Evolutionary conservation across 1,139 yeast species (phyloP).

Genomic region (Pichia sp.): DNA sequence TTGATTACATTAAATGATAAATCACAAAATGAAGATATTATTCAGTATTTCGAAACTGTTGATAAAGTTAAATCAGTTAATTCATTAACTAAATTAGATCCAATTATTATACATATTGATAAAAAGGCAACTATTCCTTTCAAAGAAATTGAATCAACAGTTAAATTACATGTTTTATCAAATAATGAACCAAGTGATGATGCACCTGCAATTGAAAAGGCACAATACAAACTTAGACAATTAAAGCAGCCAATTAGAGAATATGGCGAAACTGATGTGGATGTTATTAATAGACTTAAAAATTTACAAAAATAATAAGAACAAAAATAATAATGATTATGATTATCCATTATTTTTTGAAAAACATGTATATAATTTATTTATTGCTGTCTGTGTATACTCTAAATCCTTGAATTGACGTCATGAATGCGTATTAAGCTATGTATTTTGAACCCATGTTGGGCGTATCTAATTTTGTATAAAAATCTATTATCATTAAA

Average conservation of each 20-base stretch:
- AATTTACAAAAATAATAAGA: constrained; percentile 23
- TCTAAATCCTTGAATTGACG: constrained; percentile 20
- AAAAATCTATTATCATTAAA: constrained; percentile 29
- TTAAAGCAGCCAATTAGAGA: constrained; percentile 25
- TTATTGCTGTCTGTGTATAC: constrained; percentile 12
- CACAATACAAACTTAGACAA: constrained; percentile 25
- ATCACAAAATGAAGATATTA: constrained; percentile 31
- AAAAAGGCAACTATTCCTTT: background rate
- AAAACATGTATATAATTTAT: constrained; percentile 2
- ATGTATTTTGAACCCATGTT: constrained; percentile 25
- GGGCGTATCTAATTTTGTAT: constrained; percentile 19
- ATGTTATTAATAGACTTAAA: constrained; percentile 30
- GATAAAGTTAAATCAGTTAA: constrained; percentile 36
- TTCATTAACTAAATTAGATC: constrained; percentile 14
- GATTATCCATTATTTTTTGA: too few relatives aligned
- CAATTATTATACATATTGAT: constrained; percentile 5
- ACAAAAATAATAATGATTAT: too few relatives aligned
- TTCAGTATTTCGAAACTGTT: constrained; percentile 57
- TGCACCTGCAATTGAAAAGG: constrained; percentile 18
- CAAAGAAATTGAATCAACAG: background rate
- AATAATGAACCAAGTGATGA: constrained; percentile 13
- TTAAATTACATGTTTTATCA: constrained; percentile 1
- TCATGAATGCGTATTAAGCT: constrained; percentile 13
- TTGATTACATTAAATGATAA: constrained; percentile 24
- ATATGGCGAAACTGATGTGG: constrained; percentile 27